Conservation (phyloP, 225 moss, liverwort and hornwort genomes). For the Polytrichum commune region DNA sequence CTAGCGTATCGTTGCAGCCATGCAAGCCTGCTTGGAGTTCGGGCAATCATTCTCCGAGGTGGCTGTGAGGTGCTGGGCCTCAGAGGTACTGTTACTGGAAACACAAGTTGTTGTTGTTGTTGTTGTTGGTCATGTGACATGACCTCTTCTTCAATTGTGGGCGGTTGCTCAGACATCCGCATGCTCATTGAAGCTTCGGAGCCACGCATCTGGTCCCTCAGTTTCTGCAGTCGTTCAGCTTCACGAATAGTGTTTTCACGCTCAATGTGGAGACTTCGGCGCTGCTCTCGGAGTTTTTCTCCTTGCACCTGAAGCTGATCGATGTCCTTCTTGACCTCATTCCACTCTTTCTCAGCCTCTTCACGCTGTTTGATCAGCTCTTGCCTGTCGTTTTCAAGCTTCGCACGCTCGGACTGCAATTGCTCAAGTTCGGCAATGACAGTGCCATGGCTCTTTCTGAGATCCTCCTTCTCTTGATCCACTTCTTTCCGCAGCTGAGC, state of each 20-base stretch:
- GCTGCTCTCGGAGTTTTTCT: slow-evolving; percentile 88
- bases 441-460: slow-evolving; percentile 53
- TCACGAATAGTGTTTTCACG: slow-evolving; percentile 66
- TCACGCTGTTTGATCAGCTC: slow-evolving; percentile 78
- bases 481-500: slow-evolving; percentile 53
- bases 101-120: slow-evolving; percentile 19
- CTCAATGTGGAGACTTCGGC: slow-evolving; percentile 74
- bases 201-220: slow-evolving; percentile 68
- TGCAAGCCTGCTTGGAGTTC: slow-evolving; percentile 56
- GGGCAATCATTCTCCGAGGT: slow-evolving; percentile 49
- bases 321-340: slow-evolving; percentile 91
- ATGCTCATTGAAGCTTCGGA: slow-evolving; percentile 82
- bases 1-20: slow-evolving; percentile 56
- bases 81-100: slow-evolving; percentile 26
- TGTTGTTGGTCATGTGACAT: slow-evolving; percentile 64
- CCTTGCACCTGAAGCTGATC: slow-evolving; percentile 84
- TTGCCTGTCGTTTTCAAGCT: slow-evolving; percentile 76
- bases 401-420: slow-evolving; percentile 55
- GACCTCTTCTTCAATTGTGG: slow-evolving; percentile 61
- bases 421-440: slow-evolving; percentile 46
- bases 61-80: slow-evolving; percentile 37
- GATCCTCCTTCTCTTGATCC: slow-evolving; percentile 66
- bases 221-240: slow-evolving; percentile 47
- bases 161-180: slow-evolving; percentile 59
- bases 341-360: slow-evolving; percentile 84